Percentiles rank a stretch among this genome's conserved stretches.
These are phyloP conservation scores for Leccinum truebloodii DNA, from an alignment of 768 basidiomycete genomes.

Conservation along the genomic window DNA sequence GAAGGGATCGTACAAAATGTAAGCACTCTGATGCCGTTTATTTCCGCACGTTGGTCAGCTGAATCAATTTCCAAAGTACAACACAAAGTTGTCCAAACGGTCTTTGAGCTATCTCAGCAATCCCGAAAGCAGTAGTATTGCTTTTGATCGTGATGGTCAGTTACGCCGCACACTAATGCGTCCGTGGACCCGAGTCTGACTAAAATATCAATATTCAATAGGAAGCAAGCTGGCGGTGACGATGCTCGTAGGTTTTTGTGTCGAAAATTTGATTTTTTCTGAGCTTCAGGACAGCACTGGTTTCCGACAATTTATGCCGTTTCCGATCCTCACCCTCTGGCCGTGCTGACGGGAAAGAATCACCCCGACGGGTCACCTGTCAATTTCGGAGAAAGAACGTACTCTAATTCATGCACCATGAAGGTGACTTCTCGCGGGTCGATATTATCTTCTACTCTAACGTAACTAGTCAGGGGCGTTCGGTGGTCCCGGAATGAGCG, in stretches of 20 bases:
- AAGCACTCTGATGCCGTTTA: neutral
- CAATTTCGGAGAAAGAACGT: constrained; percentile 49
- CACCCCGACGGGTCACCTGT: constrained; percentile 56
- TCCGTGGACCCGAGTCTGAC: constrained; percentile 2
- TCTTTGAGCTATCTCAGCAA: constrained; percentile 43
- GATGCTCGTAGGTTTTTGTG: constrained; percentile 52
- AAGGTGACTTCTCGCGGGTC: constrained; percentile 47
- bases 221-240: constrained; percentile 66
- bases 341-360: constrained; percentile 61
- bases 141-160: constrained; percentile 68
- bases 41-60: constrained; percentile 11
- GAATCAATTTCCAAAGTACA: constrained; percentile 44
- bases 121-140: constrained; percentile 69
- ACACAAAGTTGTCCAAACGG: constrained; percentile 47
- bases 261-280: neutral
- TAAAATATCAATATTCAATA: constrained; percentile 26
- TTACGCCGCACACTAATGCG: constrained; percentile 5
- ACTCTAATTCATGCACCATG: constrained; percentile 75
- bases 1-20: constrained; percentile 54
- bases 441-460: neutral
- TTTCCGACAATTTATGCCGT: constrained; percentile 70
- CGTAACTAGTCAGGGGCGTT: constrained; percentile 69
- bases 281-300: constrained; percentile 49
- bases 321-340: constrained; percentile 68
- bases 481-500: constrained; percentile 55